Conservation (phyloP, 208 protist species). For the Acanthamoeba triangularis region DNA sequence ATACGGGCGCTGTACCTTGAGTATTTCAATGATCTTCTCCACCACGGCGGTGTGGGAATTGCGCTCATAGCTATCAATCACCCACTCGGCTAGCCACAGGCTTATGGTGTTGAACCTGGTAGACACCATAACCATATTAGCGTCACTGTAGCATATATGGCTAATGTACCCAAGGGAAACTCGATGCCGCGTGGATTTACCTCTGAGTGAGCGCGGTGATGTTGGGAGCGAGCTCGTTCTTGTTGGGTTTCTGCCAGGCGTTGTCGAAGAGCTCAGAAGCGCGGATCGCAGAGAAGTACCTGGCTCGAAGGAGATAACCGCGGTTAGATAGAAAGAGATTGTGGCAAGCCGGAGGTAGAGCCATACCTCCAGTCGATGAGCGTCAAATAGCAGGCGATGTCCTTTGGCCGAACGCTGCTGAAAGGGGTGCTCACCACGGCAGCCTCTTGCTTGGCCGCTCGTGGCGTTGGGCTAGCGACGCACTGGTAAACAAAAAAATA, state of each 20-base stretch:
- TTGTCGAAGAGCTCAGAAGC: conserved; percentile 10
- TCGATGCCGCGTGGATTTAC: not conserved
- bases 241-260: conserved; percentile 17
- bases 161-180: too few relatives aligned
- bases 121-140: not conserved
- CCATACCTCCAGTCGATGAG: conserved; percentile 18
- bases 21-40: conserved; percentile 5
- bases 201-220: not conserved
- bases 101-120: not conserved
- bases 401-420: not conserved
- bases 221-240: not conserved
- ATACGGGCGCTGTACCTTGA: not conserved
- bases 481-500: too few relatives aligned
- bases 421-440: not conserved
- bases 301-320: not conserved
- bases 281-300: not conserved
- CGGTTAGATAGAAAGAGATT: not conserved
- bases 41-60: not conserved
- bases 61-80: not conserved
- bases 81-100: not conserved
- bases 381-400: conserved; percentile 1
- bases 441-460: not conserved
- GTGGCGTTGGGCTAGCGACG: not conserved
- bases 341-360: not conserved
- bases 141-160: too few relatives aligned